Percentiles rank a stretch among this genome's conserved stretches.
phyloP scores from a whole-genome alignment of 2,329 filamentous ascomycete species.

The Dactylonectria estremocensis region DNA sequence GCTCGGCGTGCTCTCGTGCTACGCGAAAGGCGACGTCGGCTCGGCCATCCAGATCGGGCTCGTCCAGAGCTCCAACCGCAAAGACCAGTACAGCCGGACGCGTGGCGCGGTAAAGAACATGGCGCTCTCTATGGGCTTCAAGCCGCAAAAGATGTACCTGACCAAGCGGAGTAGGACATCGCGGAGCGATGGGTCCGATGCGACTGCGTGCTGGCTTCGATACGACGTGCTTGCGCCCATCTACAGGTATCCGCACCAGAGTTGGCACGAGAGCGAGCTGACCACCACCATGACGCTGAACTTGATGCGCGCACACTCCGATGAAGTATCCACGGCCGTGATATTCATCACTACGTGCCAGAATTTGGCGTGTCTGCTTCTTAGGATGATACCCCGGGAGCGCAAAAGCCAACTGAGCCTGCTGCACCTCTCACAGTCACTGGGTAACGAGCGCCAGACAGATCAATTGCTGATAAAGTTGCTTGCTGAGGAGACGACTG shows the following conservation, averaged over 20 bases:
- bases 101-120: constrained; percentile 14
- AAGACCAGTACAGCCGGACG: constrained; percentile 29
- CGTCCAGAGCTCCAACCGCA: constrained; percentile 5
- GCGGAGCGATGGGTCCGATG: background rate
- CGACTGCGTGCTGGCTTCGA: constrained; percentile 26
- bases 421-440: background rate
- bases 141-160: constrained; percentile 25
- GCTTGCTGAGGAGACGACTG: background rate
- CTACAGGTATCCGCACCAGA: constrained; percentile 2
- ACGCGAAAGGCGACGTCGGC: constrained; percentile 16
- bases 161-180: constrained; percentile 19
- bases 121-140: background rate
- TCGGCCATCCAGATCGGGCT: constrained; percentile 27
- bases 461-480: background rate
- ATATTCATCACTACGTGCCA: background rate
- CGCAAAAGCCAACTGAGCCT: constrained; percentile 6
- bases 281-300: constrained; percentile 28
- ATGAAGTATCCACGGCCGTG: background rate
- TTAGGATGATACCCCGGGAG: constrained; percentile 18
- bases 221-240: constrained; percentile 23
- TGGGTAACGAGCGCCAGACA: background rate
- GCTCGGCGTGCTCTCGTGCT: constrained; percentile 32
- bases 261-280: constrained; percentile 19
- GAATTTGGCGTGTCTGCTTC: constrained; percentile 16
- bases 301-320: background rate